A percentile compares a stretch with the other conserved stretches of the same genome.
Conservation (phyloP, 305 asterid species). For the Solanum hybrid region DNA sequence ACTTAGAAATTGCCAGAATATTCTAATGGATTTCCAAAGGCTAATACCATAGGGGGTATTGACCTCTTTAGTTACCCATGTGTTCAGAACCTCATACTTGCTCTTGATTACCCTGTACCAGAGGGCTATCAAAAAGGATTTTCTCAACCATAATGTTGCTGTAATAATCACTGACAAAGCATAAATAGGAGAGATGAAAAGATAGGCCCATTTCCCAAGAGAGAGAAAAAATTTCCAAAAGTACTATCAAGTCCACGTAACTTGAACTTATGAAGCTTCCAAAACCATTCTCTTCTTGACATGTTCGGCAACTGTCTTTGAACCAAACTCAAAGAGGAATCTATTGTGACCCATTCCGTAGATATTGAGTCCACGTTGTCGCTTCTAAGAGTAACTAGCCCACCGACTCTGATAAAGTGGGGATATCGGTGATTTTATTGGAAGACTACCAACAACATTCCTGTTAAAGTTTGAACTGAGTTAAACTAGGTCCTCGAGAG, state of each 20-base stretch:
- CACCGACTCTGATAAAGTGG: not conserved
- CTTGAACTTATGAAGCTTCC: not conserved
- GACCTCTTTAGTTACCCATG: not conserved
- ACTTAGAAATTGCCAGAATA: not conserved
- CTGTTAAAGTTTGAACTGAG: not conserved
- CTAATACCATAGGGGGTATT: not conserved
- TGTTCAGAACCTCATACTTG: not conserved
- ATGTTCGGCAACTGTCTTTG: not conserved
- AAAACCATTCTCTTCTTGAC: not conserved
- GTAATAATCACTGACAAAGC: not conserved
- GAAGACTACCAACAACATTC: not conserved
- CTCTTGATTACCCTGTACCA: not conserved
- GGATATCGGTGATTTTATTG: not conserved
- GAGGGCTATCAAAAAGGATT: not conserved
- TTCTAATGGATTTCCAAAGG: not conserved
- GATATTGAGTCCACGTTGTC: not conserved
- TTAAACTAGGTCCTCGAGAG: not conserved
- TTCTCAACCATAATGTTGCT: not conserved
- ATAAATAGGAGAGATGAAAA: not conserved
- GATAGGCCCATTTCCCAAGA: not conserved
- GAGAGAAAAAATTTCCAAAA: not conserved
- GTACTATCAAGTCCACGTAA: not conserved
- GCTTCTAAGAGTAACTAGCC: not conserved
- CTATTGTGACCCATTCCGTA: not conserved
- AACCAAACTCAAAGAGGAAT: not conserved